Percentiles rank a stretch among this genome's conserved stretches.
phyloP scores from a whole-genome alignment of 495 filamentous ascomycete species.

The Aspergillus sparsus region DNA sequence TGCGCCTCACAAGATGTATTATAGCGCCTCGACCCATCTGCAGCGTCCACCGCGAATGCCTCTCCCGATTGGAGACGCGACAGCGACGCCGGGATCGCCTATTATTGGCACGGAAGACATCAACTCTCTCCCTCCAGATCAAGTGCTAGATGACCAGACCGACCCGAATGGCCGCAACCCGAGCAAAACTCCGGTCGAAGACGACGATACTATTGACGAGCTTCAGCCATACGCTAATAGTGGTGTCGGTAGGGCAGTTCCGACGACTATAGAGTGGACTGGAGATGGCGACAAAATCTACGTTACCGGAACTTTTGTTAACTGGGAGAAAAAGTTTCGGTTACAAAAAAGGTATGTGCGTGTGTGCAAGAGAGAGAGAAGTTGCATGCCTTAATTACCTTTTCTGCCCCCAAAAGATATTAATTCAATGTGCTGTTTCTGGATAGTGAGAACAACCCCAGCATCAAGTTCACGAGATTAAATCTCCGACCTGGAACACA shows the following conservation, averaged over 20 bases:
- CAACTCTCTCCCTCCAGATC: conserved; percentile 51
- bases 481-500: conserved; percentile 89
- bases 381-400: neutral
- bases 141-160: conserved; percentile 47
- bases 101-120: conserved; percentile 64
- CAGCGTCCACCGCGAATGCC: conserved; percentile 83
- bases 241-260: conserved; percentile 56
- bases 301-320: conserved; percentile 93
- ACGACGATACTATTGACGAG: conserved; percentile 78
- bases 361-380: too few species aligned
- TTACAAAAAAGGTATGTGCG: conserved; percentile 73
- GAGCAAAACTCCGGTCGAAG: conserved; percentile 71
- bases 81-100: conserved; percentile 81
- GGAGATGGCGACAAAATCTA: conserved; percentile 82
- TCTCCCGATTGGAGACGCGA: conserved; percentile 86
- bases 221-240: conserved; percentile 60
- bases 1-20: conserved; percentile 51
- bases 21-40: conserved; percentile 55
- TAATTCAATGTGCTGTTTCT: conserved; percentile 8
- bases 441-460: conserved; percentile 41
- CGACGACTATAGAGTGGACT: conserved; percentile 81
- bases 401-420: neutral
- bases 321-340: conserved; percentile 90
- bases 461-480: conserved; percentile 70
- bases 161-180: conserved; percentile 59